Evolutionary conservation across 768 basidiomycete genomes (phyloP).

Genomic region (Cyclocybe cylindracea): DNA sequence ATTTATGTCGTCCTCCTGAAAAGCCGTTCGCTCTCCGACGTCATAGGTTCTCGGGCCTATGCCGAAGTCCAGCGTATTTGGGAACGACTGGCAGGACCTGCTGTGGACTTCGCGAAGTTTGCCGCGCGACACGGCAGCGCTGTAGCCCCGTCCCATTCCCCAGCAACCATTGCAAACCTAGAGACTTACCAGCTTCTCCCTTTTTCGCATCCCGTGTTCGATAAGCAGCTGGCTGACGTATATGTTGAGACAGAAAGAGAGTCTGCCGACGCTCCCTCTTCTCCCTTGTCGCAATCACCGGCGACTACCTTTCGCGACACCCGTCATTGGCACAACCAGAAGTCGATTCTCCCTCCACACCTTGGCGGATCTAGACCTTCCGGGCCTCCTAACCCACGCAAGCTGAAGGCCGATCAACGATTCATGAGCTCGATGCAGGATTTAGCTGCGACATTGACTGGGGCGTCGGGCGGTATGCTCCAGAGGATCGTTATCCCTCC

Average conservation of each 20-base stretch:
- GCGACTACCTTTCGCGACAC: slow-evolving; percentile 48
- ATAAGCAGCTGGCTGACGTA: slow-evolving; percentile 22
- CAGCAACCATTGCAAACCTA: background rate
- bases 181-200: slow-evolving; percentile 30
- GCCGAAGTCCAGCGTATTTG: slow-evolving; percentile 23
- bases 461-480: slow-evolving; percentile 55
- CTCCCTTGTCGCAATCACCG: slow-evolving; percentile 35
- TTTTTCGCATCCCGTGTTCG: slow-evolving; percentile 37
- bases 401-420: slow-evolving; percentile 47
- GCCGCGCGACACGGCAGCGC: slow-evolving; percentile 16
- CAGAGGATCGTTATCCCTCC: slow-evolving; percentile 55
- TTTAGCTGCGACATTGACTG: slow-evolving; percentile 64
- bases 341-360: slow-evolving; percentile 52
- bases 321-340: slow-evolving; percentile 61
- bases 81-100: slow-evolving; percentile 10
- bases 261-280: slow-evolving; percentile 7
- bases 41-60: slow-evolving; percentile 18
- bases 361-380: slow-evolving; percentile 44
- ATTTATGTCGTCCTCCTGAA: slow-evolving; percentile 35
- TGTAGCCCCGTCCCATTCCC: slow-evolving; percentile 4
- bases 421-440: slow-evolving; percentile 58
- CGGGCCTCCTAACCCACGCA: slow-evolving; percentile 29
- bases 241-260: slow-evolving; percentile 15
- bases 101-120: slow-evolving; percentile 19
- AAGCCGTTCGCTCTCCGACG: slow-evolving; percentile 27